These are phyloP conservation scores for Hyaloscypha bicolor DNA, from an alignment of 495 filamentous ascomycete genomes.

Conservation along the genomic window DNA sequence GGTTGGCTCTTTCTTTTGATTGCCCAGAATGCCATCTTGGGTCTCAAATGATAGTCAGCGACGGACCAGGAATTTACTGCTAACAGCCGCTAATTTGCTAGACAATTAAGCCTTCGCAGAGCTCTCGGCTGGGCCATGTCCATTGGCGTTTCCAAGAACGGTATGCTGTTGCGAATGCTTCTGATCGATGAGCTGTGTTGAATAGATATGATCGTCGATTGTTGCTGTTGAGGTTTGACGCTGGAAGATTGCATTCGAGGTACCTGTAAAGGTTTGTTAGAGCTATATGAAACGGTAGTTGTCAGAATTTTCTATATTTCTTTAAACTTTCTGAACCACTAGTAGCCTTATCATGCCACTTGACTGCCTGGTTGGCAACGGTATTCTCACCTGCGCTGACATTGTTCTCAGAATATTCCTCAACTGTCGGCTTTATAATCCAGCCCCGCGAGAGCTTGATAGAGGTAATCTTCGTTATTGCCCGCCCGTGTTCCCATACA, in stretches of 20 bases:
- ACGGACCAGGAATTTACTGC: constrained; percentile 5
- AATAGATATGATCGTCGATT: constrained; percentile 2
- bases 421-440: constrained; percentile 1
- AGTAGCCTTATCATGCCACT: no score
- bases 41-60: constrained; percentile 9
- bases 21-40: constrained; percentile 6
- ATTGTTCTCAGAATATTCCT: no score
- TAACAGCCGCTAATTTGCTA: constrained; percentile 6
- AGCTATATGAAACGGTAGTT: no score
- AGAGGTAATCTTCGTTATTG: constrained; percentile 53
- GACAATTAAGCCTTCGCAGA: not conserved
- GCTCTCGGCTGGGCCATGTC: not conserved
- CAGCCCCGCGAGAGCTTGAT: not conserved
- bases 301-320: no score
- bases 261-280: not conserved
- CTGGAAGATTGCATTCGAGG: not conserved
- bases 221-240: no score
- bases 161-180: not conserved
- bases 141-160: constrained; percentile 4
- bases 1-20: not conserved
- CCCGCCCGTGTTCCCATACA: constrained; percentile 83
- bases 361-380: no score
- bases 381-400: no score
- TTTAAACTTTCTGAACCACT: no score
- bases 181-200: constrained; percentile 7